These are phyloP conservation scores for Begonia fuchsioides DNA, from an alignment of 306 rosid genomes.

Conservation along the genomic window DNA sequence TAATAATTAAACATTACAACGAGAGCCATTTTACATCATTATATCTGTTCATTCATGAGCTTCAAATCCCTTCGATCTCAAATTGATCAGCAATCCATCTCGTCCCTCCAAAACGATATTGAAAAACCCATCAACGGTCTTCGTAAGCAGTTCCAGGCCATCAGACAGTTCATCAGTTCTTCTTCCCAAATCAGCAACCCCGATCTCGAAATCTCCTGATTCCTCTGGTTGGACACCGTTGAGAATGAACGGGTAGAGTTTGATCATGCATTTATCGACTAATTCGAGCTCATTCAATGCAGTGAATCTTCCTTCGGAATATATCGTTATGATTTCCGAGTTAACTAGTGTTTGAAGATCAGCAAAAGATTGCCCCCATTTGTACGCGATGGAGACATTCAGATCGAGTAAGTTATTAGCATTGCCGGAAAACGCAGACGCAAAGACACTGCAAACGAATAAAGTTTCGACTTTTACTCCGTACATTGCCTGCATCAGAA, in stretches of 20 bases:
- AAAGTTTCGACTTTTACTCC: slow-evolving; percentile 68
- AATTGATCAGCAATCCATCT: slow-evolving; percentile 37
- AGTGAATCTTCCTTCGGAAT: slow-evolving; percentile 24
- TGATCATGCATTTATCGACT: slow-evolving; percentile 32
- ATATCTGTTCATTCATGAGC: too few species aligned
- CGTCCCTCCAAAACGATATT: slow-evolving; percentile 47
- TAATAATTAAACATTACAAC: too few species aligned
- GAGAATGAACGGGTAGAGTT: slow-evolving; percentile 35
- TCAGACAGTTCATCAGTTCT: slow-evolving; percentile 36
- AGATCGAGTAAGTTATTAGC: slow-evolving; percentile 34
- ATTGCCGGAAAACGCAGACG: slow-evolving; percentile 47
- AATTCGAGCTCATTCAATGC: slow-evolving; percentile 52
- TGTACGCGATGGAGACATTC: slow-evolving; percentile 25
- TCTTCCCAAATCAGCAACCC: slow-evolving; percentile 26
- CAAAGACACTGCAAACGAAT: slow-evolving; percentile 49
- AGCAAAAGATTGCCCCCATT: slow-evolving; percentile 58
- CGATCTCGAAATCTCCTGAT: slow-evolving; percentile 13
- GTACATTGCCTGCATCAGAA: slow-evolving; percentile 72
- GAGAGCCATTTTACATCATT: too few species aligned
- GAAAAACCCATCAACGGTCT: slow-evolving; percentile 62
- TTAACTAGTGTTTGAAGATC: slow-evolving; percentile 42
- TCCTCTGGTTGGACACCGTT: slow-evolving; percentile 18
- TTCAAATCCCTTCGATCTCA: slow-evolving; percentile 28
- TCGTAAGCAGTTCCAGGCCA: slow-evolving; percentile 55
- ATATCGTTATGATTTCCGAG: slow-evolving; percentile 36